These are phyloP conservation scores for Moricandia arvensis DNA, from an alignment of 345 rosid species.

Conservation along the genomic window DNA sequence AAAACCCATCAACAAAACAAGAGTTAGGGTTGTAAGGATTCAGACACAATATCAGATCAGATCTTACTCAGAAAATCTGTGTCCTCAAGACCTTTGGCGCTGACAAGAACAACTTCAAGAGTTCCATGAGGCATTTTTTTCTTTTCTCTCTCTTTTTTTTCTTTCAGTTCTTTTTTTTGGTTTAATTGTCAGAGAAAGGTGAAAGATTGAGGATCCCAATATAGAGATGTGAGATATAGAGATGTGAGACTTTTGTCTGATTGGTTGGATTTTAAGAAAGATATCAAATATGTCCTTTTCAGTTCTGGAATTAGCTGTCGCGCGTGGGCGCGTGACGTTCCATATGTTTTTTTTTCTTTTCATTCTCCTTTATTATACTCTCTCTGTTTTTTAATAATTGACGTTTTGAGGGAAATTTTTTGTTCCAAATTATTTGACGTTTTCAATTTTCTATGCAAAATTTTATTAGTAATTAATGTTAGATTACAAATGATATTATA, in stretches of 20 bases:
- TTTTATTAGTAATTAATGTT: too few relatives aligned
- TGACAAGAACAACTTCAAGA: slow-evolving; percentile 59
- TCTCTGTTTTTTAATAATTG: too few relatives aligned
- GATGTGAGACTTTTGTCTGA: slow-evolving; percentile 28
- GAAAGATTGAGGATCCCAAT: slow-evolving; percentile 25
- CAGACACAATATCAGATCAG: background rate
- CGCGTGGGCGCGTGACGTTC: background rate
- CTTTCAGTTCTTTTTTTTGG: background rate
- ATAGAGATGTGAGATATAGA: background rate
- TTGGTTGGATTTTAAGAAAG: slow-evolving; percentile 16
- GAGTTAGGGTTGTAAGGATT: background rate
- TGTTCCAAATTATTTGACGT: too few relatives aligned
- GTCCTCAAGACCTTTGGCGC: slow-evolving; percentile 64
- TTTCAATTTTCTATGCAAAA: too few relatives aligned
- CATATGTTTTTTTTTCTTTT: background rate
- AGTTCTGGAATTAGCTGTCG: background rate
- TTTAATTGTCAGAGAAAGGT: background rate
- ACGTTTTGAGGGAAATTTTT: too few relatives aligned
- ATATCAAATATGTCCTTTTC: background rate
- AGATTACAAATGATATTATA: too few relatives aligned
- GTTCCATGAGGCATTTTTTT: slow-evolving; percentile 56
- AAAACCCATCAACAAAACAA: slow-evolving; percentile 17
- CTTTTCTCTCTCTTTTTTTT: background rate
- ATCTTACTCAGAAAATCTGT: slow-evolving; percentile 53
- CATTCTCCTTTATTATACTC: background rate